Evolutionary conservation across 1,139 yeast genomes (phyloP), one percentile per base, ranked within the genome.

Genomic region (Yamadazyma siamensis): DNA sequence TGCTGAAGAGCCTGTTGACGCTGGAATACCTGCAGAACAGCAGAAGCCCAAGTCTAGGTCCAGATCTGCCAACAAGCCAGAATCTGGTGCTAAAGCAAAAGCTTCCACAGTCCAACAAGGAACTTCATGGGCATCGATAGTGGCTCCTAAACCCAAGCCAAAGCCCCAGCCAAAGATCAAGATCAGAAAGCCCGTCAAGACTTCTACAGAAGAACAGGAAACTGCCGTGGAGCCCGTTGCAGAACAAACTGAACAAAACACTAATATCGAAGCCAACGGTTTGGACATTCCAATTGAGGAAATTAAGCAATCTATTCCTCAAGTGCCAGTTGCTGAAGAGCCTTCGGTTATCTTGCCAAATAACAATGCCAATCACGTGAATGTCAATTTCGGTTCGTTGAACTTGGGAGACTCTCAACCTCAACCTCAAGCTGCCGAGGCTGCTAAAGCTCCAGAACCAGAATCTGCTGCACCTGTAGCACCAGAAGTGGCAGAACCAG

Each of bases 371-470:
- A 72, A 72, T 47, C 66, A 75, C 36, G 78, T 77, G 30, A 86
- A 84, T 43, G 82, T 80, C 33, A 80, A 83, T 32, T 81, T 81
- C 48, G 87, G 88, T 32, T 75, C 83, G 12, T 65, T 78, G 54
- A 62, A 76, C 23, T 61, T 73, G 43, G 20, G 10, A 8, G 69
- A 63, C 27, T 79, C 73, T 27, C 66, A 66, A 27, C 71, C 65
- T 27, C 40, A 40, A 23, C 30, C 49, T 27, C 15, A 21, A 12
- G 7, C 21, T 14, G 16, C 23, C 23, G 25, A 41, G 13, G 37
- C 38, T 29, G 36, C 23, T 25, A 12, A 20, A 11, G 22, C 25
- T 13, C 38, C 36, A 25, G 38, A 21, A 32, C 32, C 39, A 12
- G 54, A 46, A 34, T 25, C 34, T 26, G 24, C 44, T 36, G 27